Base-by-base conservation (phyloP, 2,329 filamentous ascomycete genomes). In the Eutypa lata region DNA sequence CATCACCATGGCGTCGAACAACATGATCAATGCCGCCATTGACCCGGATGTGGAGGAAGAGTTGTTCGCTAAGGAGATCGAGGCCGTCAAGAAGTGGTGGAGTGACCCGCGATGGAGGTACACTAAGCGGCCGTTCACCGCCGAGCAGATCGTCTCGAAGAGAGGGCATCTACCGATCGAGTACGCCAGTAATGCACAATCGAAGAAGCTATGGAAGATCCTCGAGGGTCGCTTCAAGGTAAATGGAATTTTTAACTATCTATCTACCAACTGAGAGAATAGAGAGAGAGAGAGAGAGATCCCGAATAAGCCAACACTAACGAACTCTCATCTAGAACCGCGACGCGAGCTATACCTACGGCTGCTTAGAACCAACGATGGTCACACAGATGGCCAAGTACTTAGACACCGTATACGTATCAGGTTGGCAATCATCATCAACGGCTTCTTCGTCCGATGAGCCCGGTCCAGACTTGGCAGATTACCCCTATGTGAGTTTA, bases 321-420 rank as follows among this genome's bases (percentile, higher is more conserved):
- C 35, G 35, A 56, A 44, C 21, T 18, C 3, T 7, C 22, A 37
- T 14, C 53, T 62, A 96, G 90, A 89, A 82, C 68, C 84, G 85
- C 65, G 89, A 94, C 67, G 90, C 90, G 47, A 95, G 90, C 74
- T 96, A 88, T 77, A 99, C 94, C 53, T 99, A 97, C 70, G 94
- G 94, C 67, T 97, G 94, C 76, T 81, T 99, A 60, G 94, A 99
- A 70, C 94, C 94, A 11, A 96, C 96, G 52, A 97, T 97, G 90
- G 83, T 99, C 70, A 97, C 94, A 26, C 94, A 99, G 74, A 99
- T 99, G 94, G 93, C 93, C 65, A 96, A 97, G 76, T 97, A 95
- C 73, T 82, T 99, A 57, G 94, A 99, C 70, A 99, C 94, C 33
- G 90, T 99, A 70, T 99, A 99, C 72, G 94, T 99, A 57, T 97